Evolutionary conservation across 2,329 filamentous ascomycete species (phyloP).

Genomic region (Rhynchosporium secalis): DNA sequence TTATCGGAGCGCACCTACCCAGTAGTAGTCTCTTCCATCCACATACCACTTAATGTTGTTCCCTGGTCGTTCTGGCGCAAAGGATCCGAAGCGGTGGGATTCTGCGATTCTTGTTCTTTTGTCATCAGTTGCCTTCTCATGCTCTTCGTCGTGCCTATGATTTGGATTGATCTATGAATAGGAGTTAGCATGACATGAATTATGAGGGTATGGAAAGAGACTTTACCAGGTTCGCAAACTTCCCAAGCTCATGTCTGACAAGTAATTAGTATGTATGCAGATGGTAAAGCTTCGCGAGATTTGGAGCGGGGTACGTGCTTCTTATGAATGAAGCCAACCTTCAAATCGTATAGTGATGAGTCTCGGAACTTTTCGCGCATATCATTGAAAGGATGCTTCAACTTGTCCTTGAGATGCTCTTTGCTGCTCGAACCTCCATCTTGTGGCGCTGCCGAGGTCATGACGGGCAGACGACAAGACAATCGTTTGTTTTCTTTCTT

Average conservation of each 20-base stretch:
- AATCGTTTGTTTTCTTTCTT: no score
- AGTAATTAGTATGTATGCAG: constrained; percentile 15
- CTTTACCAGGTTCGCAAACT: constrained; percentile 60
- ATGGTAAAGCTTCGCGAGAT: neutral
- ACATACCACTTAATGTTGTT: constrained; percentile 97
- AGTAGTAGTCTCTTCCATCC: constrained; percentile 92
- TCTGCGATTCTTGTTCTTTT: constrained; percentile 74
- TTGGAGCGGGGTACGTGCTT: constrained; percentile 48
- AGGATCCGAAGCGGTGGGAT: constrained; percentile 82
- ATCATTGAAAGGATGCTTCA: constrained; percentile 51
- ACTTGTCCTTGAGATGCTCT: constrained; percentile 43
- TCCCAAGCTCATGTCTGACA: constrained; percentile 59
- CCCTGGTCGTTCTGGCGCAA: constrained; percentile 80
- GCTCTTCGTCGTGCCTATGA: constrained; percentile 90
- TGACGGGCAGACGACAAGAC: constrained; percentile 16
- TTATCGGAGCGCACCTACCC: constrained; percentile 47
- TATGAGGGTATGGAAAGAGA: neutral
- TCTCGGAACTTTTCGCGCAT: constrained; percentile 54
- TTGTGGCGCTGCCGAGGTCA: constrained; percentile 32
- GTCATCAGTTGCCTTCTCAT: constrained; percentile 79
- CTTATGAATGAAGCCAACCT: constrained; percentile 57
- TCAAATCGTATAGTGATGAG: constrained; percentile 56
- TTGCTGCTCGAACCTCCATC: constrained; percentile 35
- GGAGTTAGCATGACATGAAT: constrained; percentile 8
- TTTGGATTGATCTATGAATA: constrained; percentile 68